Conservation (phyloP, 1,139 yeast species). For the Oligophagozyma castellii region DNA sequence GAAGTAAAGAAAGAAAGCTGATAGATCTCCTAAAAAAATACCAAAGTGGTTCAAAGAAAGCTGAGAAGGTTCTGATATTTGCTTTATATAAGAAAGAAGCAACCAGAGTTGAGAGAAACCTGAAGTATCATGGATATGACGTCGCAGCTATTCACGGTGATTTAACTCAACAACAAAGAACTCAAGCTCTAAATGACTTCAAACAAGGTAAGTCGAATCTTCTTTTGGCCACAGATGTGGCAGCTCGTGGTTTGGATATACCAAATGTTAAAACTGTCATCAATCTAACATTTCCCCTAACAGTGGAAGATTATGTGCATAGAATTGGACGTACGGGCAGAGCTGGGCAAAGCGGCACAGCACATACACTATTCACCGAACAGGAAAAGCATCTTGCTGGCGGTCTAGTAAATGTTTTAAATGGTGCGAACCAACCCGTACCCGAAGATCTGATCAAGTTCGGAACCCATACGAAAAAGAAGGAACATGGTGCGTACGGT, state of each 20-base stretch:
- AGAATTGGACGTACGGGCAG: conserved; percentile 98
- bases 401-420: conserved; percentile 76
- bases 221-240: conserved; percentile 93
- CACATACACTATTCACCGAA: conserved; percentile 91
- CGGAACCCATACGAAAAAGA: conserved; percentile 96
- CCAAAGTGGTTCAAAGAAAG: conserved; percentile 47
- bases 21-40: conserved; percentile 61
- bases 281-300: conserved; percentile 91
- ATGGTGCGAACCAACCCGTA: conserved; percentile 90
- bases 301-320: conserved; percentile 96
- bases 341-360: conserved; percentile 91
- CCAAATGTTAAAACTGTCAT: conserved; percentile 95
- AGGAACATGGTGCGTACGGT: conserved; percentile 91
- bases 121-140: conserved; percentile 57
- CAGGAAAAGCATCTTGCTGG: conserved; percentile 96
- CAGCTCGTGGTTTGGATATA: conserved; percentile 96
- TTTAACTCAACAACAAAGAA: conserved; percentile 82
- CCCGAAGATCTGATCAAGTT: conserved; percentile 94
- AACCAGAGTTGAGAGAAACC: conserved; percentile 66
- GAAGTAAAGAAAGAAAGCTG: conserved; percentile 65
- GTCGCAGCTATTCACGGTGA: conserved; percentile 97
- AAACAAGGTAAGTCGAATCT: conserved; percentile 67
- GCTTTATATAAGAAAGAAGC: conserved; percentile 97
- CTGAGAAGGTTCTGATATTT: conserved; percentile 78
- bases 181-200: conserved; percentile 73